phyloP scores from a whole-genome alignment of 352 stramenopile species.

The Thraustochytrium sp. region DNA sequence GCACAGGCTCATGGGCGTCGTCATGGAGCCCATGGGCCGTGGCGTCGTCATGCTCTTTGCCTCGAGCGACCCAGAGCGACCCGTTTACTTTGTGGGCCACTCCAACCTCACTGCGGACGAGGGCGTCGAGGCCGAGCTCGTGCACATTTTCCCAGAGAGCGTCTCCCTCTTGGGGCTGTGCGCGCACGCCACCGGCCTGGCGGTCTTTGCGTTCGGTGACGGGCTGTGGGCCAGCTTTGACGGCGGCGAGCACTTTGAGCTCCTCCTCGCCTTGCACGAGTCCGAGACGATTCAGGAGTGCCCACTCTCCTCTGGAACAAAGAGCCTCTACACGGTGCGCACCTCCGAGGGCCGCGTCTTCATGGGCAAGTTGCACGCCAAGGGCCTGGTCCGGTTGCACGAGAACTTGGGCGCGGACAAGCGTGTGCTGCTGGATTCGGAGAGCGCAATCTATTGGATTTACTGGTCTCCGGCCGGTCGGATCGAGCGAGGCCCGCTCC shows the following conservation, averaged over 20 bases:
- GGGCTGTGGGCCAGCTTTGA: background rate
- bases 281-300: constrained; percentile 1
- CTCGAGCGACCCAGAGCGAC: no score
- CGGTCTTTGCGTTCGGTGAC: constrained; percentile 17
- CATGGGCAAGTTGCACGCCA: constrained; percentile 3
- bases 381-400: background rate
- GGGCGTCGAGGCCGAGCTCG: background rate
- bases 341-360: background rate
- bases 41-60: no score
- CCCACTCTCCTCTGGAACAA: background rate
- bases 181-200: constrained; percentile 5
- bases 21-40: background rate
- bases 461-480: background rate
- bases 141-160: background rate
- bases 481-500: background rate
- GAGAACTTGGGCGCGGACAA: background rate
- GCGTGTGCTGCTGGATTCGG: background rate
- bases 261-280: background rate
- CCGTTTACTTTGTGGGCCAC: no score
- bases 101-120: background rate
- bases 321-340: background rate
- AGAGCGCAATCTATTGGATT: background rate
- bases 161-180: background rate
- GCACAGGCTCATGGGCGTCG: background rate
- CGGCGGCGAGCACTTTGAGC: background rate